phyloP scores from a whole-genome alignment of 2,329 filamentous ascomycete species.

The Sarocladium strictum region DNA sequence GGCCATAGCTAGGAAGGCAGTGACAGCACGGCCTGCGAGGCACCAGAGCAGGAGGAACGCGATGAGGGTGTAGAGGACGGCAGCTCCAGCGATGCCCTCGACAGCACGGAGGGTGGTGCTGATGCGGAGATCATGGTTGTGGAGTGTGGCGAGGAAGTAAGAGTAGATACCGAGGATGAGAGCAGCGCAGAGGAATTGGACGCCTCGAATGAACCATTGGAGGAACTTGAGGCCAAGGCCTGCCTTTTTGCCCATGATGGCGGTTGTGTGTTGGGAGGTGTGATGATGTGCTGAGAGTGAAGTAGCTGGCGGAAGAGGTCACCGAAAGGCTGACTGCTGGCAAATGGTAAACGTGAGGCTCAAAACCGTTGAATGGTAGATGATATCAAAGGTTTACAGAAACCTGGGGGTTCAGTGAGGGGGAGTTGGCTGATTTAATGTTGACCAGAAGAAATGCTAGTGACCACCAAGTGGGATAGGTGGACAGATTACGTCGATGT shows the following conservation, averaged over 20 bases:
- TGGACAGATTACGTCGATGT: constrained; percentile 3
- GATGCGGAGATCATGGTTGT: constrained; percentile 58
- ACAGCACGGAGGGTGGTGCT: constrained; percentile 64
- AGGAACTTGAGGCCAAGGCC: constrained; percentile 57
- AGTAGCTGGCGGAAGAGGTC: not conserved
- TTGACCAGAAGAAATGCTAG: not conserved
- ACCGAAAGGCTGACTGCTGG: too few relatives aligned
- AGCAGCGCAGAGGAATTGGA: constrained; percentile 67
- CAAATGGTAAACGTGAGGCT: too few relatives aligned
- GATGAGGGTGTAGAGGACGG: constrained; percentile 66
- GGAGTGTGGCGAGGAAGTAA: constrained; percentile 74
- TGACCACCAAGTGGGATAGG: not conserved
- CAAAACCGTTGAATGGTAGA: too few relatives aligned
- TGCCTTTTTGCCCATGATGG: constrained; percentile 23
- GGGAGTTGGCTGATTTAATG: not conserved
- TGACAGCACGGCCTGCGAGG: constrained; percentile 67
- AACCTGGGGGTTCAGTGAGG: not conserved
- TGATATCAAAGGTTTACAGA: not conserved
- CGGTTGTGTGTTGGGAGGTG: not conserved
- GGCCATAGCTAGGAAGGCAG: constrained; percentile 66
- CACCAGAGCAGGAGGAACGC: constrained; percentile 74
- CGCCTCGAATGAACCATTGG: constrained; percentile 65
- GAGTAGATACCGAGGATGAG: constrained; percentile 75
- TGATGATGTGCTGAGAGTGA: not conserved
- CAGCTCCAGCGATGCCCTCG: constrained; percentile 70